These are phyloP conservation scores for Begonia masoniana DNA, from an alignment of 306 rosid genomes.

Conservation along the genomic window DNA sequence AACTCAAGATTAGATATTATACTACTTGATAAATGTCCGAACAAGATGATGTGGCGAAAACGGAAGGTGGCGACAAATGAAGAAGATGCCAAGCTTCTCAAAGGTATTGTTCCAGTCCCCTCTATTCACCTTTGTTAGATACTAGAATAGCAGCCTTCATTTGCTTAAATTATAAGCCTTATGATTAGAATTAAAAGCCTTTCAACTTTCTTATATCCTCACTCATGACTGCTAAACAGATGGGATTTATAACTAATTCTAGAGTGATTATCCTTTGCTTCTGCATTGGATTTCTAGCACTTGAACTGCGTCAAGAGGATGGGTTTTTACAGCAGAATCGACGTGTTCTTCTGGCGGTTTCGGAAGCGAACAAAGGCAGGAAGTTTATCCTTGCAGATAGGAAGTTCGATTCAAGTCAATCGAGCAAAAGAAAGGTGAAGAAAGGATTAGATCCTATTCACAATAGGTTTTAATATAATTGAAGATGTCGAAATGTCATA, in stretches of 20 bases:
- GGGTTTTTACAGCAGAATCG: constrained; percentile 8
- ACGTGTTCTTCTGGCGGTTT: constrained; percentile 18
- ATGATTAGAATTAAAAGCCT: not conserved
- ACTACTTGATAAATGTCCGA: too few species aligned
- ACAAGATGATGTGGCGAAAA: too few species aligned
- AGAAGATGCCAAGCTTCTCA: not conserved
- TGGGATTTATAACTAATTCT: not conserved
- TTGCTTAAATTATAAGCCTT: not conserved
- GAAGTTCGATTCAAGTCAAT: constrained; percentile 48
- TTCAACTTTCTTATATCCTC: not conserved
- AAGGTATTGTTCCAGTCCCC: not conserved
- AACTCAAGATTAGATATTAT: too few species aligned
- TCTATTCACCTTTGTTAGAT: not conserved
- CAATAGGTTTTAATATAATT: constrained; percentile 29
- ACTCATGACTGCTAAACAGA: not conserved
- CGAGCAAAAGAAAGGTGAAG: constrained; percentile 66
- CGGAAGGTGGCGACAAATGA: not conserved
- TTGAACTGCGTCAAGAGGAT: not conserved
- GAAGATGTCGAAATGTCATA: too few species aligned
- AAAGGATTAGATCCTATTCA: constrained; percentile 86
- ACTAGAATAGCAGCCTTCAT: not conserved
- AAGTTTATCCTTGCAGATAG: constrained; percentile 23
- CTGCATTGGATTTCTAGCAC: constrained; percentile 1
- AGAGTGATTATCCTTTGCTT: not conserved
- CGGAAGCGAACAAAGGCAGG: constrained; percentile 11